A percentile compares a stretch with the other conserved stretches of the same genome.
phyloP scores from a whole-genome alignment of 306 rosid species.

The Styphnolobium japonicum region DNA sequence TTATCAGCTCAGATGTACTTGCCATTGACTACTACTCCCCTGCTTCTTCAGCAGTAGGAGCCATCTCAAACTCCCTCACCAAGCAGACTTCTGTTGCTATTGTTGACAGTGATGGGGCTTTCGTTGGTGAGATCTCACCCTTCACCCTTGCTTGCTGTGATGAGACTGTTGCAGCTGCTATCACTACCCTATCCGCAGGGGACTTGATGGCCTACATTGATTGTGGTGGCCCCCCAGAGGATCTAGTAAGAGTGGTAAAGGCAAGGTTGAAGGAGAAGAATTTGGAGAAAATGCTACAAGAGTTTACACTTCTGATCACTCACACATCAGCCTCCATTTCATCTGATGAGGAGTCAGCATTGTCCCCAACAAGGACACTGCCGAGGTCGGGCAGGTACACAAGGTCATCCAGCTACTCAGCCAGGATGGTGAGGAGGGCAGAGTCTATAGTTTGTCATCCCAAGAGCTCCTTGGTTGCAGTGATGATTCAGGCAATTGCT shows the following conservation, averaged over 20 bases:
- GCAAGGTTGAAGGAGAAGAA: slow-evolving; percentile 65
- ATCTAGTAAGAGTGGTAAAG: slow-evolving; percentile 60
- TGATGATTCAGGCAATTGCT: slow-evolving; percentile 96
- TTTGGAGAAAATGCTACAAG: slow-evolving; percentile 58
- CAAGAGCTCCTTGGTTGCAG: slow-evolving; percentile 86
- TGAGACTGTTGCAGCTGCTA: slow-evolving; percentile 74
- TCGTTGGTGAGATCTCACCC: slow-evolving; percentile 94
- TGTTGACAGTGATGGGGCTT: slow-evolving; percentile 58
- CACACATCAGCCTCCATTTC: slow-evolving; percentile 37
- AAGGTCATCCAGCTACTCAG: slow-evolving; percentile 75
- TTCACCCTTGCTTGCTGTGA: slow-evolving; percentile 76
- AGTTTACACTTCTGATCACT: slow-evolving; percentile 33
- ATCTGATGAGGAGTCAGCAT: slow-evolving; percentile 72
- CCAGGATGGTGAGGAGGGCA: slow-evolving; percentile 75
- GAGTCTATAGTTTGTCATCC: slow-evolving; percentile 95
- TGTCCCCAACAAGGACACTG: slow-evolving; percentile 36
- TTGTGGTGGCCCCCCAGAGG: slow-evolving; percentile 86
- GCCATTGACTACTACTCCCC: slow-evolving; percentile 78
- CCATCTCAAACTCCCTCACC: slow-evolving; percentile 57
- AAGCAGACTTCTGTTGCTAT: slow-evolving; percentile 85
- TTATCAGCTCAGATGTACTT: slow-evolving; percentile 54
- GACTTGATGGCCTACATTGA: slow-evolving; percentile 96
- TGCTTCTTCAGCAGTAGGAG: slow-evolving; percentile 60
- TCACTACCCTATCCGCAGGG: slow-evolving; percentile 70
- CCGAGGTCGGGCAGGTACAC: slow-evolving; percentile 48